Base-by-base conservation (phyloP, 2,329 filamentous ascomycete species). In the Sporothrix euskadiensis region DNA sequence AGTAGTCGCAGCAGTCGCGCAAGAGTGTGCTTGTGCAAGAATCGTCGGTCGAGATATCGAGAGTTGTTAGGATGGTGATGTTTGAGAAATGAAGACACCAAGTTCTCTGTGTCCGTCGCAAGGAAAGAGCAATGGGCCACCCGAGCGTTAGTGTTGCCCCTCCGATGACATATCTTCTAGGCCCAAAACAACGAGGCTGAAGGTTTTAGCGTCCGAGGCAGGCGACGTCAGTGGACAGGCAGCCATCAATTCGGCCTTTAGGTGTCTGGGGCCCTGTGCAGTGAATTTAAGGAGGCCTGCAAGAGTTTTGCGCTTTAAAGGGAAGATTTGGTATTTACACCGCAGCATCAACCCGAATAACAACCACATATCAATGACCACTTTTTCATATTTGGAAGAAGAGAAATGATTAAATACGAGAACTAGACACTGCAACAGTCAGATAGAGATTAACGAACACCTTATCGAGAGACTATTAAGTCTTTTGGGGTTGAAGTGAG, bases 101-200 rank as follows among this genome's bases (percentile, higher is more conserved):
- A n/a, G 2, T 44, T 66, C 10, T 30, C 19, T n/a, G 8, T 30
- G 26, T 30, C 4, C 49, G 44, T 30, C 44, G 26, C 26, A 32
- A 52, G 26, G 47, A 39, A 26, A 56, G 47, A 52, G 10, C 10
- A 16, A n/a, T n/a, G 30, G 26, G 66, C 10, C 47, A 22, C 47
- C 69, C 14, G 14, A 44, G 22, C 39, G 26, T 19, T 52, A 26
- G n/a, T 5, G 32, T 54, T 70, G 68, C 54, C 69, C 69, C 39
- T 59, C 69, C 39, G 54, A 59, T 56, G 52, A 71, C 54, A 71
- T 71, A 47, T 44, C 35, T 59, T 44, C 56, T 52, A 7, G n/a
- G 22, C 30, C 44, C 65, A 49, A 68, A 26, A 10, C 22, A 61
- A 61, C 70, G 12, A 71, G 70, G 70, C 70, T 71, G 70, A 69